Conservation (phyloP, 371 early-diverging fungal species). For the Encephalitozoon romaleae region DNA sequence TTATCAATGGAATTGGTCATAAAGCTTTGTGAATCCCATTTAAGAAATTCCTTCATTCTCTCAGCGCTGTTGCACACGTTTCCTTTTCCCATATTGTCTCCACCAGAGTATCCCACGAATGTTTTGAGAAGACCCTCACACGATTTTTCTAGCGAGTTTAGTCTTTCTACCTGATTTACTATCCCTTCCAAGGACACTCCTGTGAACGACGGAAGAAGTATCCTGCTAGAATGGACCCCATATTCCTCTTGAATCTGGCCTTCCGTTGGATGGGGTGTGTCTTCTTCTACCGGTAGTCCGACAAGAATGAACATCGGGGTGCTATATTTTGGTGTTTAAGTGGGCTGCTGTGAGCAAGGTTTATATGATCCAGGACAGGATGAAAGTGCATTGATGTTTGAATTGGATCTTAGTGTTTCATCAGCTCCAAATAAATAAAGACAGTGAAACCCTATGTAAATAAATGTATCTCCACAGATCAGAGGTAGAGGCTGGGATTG, state of each 20-base stretch:
- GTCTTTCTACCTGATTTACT: slow-evolving; percentile 3
- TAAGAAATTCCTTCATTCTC: neutral
- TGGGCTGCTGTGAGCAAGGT: neutral
- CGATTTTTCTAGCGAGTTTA: neutral
- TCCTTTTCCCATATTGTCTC: no score
- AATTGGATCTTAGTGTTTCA: neutral
- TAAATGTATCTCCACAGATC: neutral
- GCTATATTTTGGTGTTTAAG: neutral
- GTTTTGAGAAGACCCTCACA: slow-evolving; percentile 1
- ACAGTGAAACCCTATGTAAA: neutral
- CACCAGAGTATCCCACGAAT: neutral
- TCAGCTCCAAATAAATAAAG: neutral
- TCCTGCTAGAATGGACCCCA: neutral
- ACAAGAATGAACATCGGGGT: slow-evolving; percentile 3
- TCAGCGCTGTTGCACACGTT: neutral
- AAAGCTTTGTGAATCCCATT: neutral
- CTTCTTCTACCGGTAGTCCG: slow-evolving; percentile 1
- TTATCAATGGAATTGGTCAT: neutral
- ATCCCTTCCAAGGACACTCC: slow-evolving; percentile 1
- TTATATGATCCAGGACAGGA: no score
- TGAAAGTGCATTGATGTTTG: neutral
- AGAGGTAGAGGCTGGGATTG: neutral
- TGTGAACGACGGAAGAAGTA: neutral
- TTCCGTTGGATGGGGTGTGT: neutral
- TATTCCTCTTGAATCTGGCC: neutral